A percentile compares a stretch with the other conserved stretches of the same genome.
These are phyloP conservation scores for Heracleum sosnowskyi DNA, from an alignment of 129 eudicot genomes.

Conservation along the genomic window DNA sequence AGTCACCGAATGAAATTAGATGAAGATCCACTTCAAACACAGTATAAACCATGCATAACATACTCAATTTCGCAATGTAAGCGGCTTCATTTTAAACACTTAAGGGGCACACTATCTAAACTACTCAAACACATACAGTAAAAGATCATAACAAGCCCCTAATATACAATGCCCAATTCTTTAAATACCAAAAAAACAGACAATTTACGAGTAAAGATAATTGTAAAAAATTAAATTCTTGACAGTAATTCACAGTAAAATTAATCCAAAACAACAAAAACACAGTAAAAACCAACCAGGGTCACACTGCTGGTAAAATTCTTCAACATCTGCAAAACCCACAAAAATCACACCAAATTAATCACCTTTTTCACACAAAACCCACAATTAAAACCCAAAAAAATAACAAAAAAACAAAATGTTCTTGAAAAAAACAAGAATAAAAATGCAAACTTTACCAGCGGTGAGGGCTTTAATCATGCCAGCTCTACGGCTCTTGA, in stretches of 20 bases:
- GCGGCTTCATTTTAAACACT: background rate
- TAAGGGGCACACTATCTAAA: background rate
- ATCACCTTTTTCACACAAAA: background rate
- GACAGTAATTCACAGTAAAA: background rate
- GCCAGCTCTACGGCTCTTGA: slow-evolving; percentile 18
- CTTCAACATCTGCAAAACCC: slow-evolving; percentile 19
- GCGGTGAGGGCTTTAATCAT: slow-evolving; percentile 18
- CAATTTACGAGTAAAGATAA: background rate
- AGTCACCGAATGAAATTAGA: background rate
- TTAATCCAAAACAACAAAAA: background rate
- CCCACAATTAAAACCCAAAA: background rate
- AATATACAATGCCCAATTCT: background rate
- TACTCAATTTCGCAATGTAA: background rate
- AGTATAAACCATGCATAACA: background rate
- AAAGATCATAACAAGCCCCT: background rate
- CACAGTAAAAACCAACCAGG: slow-evolving; percentile 8
- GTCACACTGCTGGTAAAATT: slow-evolving; percentile 19
- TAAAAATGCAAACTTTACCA: slow-evolving; percentile 4
- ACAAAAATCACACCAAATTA: background rate
- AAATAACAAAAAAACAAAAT: background rate
- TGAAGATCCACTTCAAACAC: background rate
- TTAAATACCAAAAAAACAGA: background rate
- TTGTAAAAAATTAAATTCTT: background rate
- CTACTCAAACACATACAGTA: background rate
- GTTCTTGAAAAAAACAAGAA: background rate